These are phyloP conservation scores for Mitragyna speciosa DNA, from an alignment of 257 asterid species.

Conservation along the genomic window DNA sequence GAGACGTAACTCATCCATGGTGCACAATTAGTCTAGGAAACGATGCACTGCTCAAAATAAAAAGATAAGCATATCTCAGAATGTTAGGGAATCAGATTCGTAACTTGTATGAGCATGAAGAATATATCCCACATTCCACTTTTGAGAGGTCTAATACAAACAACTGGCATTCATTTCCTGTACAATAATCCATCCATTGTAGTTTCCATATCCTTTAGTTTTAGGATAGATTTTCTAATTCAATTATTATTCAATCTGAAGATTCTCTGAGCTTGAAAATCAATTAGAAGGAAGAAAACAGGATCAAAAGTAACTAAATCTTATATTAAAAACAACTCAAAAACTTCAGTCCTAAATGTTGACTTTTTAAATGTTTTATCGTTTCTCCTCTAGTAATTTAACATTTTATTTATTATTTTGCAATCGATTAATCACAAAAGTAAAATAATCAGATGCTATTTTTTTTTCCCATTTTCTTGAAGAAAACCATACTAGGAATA, in stretches of 20 bases:
- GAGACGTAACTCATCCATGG: slow-evolving; percentile 22
- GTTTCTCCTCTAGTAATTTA: no score
- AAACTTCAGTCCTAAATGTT: no score
- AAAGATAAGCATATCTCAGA: slow-evolving; percentile 31
- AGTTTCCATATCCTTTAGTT: slow-evolving; percentile 3
- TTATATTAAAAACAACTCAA: neutral
- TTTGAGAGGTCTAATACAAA: slow-evolving; percentile 27
- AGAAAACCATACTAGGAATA: neutral
- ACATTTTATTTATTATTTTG: neutral
- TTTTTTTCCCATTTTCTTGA: no score
- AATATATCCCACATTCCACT: slow-evolving; percentile 38
- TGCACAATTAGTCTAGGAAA: slow-evolving; percentile 12
- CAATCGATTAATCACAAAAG: neutral
- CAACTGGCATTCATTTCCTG: slow-evolving; percentile 38
- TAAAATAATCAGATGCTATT: neutral
- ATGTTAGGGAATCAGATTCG: slow-evolving; percentile 38
- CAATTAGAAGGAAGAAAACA: neutral
- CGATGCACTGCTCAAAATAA: slow-evolving; percentile 15
- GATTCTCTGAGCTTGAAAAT: slow-evolving; percentile 5
- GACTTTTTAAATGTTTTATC: neutral
- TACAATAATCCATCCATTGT: slow-evolving; percentile 24
- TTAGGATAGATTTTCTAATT: neutral
- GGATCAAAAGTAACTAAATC: neutral
- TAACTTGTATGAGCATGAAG: slow-evolving; percentile 48
- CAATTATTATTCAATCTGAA: neutral